Evolutionary conservation across 1,139 yeast genomes (phyloP), one percentile per base, ranked within the genome.

Genomic region (Lodderomyces jiufengensis): DNA sequence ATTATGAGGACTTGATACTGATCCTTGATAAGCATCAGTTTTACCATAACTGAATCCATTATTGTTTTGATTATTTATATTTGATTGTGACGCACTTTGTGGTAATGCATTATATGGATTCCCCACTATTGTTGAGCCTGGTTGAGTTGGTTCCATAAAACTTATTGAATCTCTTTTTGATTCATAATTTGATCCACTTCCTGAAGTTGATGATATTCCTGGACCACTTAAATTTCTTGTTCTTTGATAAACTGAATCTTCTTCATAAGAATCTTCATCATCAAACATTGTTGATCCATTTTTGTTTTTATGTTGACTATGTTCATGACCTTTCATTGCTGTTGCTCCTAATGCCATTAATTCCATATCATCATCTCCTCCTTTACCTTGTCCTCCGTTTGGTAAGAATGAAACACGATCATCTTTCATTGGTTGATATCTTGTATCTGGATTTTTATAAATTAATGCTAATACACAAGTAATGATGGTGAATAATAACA

Each of bases 341-440:
- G 94, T 79, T 23, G 84, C 92, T 37, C 96, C 95, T 44, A 90
- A 71, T 3, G 95, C 97, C 60, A 83, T 80, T 45, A 90, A 72
- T 61, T 88, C 97, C 46, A 85, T 75, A 47, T 81, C 87, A 34
- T 74, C 79, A 36, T 68, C 73, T 16, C 59, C 61, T 24, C 72
- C 70, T 13, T 40, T 43, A 18, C 39, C 41, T 15, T 33, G 37
- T 30, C 60, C 61, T 3, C 41, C 51, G 23, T 59, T 64, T 23
- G 80, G 80, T 49, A 80, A 76, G 61, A 92, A 92, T 15, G 96
- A 85, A 38, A 86, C 94, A 59, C 98, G 80, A 55, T 92, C 98
- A 58, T 92, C 98, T 51, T 84, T 84, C 87, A 92, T 86, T 48
- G 97, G 97, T 68, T 88, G 94, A 66, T 92, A 92, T 50, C 96